These are phyloP conservation scores for Vigna trinervia DNA, from an alignment of 306 rosid genomes.

Conservation along the genomic window DNA sequence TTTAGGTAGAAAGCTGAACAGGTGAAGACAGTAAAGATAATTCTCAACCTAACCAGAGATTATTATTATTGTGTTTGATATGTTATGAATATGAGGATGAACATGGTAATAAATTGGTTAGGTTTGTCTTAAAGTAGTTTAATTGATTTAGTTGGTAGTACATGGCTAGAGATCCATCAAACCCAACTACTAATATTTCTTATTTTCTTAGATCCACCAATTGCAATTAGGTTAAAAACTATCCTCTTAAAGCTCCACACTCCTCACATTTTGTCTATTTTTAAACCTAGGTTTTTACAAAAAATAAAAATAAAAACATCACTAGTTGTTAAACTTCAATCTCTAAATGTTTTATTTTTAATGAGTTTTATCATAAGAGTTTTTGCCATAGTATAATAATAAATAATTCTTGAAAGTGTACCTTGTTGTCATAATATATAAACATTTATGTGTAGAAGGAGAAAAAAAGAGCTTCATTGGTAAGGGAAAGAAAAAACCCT, in stretches of 20 bases:
- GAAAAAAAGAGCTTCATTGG: neutral
- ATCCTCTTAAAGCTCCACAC: neutral
- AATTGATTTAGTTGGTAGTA: slow-evolving; percentile 2
- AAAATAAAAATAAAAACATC: no score
- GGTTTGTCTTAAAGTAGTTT: slow-evolving; percentile 13
- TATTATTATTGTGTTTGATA: slow-evolving; percentile 3
- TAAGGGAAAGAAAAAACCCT: neutral
- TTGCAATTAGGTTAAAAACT: neutral
- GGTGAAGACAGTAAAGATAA: slow-evolving; percentile 3
- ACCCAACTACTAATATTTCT: slow-evolving; percentile 1
- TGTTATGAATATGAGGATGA: neutral
- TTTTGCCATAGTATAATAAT: neutral
- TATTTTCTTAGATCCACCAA: neutral
- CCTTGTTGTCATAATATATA: no score
- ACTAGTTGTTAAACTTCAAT: neutral
- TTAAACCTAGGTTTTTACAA: neutral
- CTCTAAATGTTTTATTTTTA: neutral
- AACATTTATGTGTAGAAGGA: neutral
- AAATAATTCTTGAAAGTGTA: no score
- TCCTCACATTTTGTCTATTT: neutral
- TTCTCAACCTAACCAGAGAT: slow-evolving; percentile 35
- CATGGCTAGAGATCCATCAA: neutral
- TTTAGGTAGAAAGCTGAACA: neutral
- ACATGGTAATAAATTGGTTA: slow-evolving; percentile 10
- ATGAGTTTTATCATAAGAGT: neutral